phyloP scores from a whole-genome alignment of 345 rosid species.

The Populus euphratica region DNA sequence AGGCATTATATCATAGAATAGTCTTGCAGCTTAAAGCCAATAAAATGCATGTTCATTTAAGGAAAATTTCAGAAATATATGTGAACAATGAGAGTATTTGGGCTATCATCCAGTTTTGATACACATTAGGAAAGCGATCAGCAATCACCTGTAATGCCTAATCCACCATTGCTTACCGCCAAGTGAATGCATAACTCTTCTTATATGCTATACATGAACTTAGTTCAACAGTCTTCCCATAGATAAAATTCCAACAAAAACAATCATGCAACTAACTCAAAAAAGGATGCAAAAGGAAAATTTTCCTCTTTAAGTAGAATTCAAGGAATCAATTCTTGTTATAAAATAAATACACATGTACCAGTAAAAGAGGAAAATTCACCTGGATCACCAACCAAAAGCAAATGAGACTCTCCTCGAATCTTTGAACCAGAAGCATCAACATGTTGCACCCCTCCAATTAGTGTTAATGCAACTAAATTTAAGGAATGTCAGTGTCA shows the following conservation, averaged over 20 bases:
- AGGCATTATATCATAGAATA: neutral
- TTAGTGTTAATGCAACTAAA: slow-evolving; percentile 80
- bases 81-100: neutral
- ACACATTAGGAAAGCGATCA: neutral
- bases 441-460: slow-evolving; percentile 95
- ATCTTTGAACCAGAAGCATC: slow-evolving; percentile 94
- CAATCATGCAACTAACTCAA: neutral
- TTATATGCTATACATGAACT: neutral
- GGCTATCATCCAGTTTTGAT: neutral
- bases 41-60: neutral
- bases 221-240: neutral
- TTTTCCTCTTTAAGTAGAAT: neutral
- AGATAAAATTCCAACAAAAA: neutral
- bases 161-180: neutral
- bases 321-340: neutral
- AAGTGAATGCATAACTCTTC: neutral
- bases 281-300: neutral
- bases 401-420: slow-evolving; percentile 95
- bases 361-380: slow-evolving; percentile 5
- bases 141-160: neutral
- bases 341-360: neutral
- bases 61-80: neutral
- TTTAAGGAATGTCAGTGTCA: slow-evolving; percentile 10
- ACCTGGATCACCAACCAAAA: slow-evolving; percentile 98
- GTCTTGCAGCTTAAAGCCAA: neutral